Evolutionary conservation across 2,329 filamentous ascomycete genomes (phyloP).

Genomic region (Tolypocladium paradoxum): DNA sequence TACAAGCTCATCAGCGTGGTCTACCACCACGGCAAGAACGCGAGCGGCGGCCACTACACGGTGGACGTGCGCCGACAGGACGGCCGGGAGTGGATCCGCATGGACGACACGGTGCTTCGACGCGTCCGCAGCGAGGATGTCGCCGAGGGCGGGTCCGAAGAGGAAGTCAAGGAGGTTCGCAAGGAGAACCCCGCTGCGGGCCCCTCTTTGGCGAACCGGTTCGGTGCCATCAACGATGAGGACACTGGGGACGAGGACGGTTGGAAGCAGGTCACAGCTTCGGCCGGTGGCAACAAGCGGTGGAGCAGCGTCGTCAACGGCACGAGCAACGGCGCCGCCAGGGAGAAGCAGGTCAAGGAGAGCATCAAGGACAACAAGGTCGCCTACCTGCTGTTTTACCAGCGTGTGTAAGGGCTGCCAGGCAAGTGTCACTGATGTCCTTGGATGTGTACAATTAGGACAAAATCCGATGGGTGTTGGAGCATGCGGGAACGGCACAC

Average conservation of each 20-base stretch:
- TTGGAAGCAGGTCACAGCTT: constrained; percentile 70
- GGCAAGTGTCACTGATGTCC: neutral
- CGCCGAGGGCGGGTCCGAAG: constrained; percentile 72
- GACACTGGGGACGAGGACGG: constrained; percentile 56
- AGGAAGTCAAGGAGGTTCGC: constrained; percentile 51
- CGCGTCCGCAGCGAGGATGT: constrained; percentile 82
- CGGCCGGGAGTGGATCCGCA: constrained; percentile 87
- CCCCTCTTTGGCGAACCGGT: constrained; percentile 55
- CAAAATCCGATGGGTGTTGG: neutral
- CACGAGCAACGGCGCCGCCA: constrained; percentile 40
- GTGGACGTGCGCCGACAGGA: constrained; percentile 95
- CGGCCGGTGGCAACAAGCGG: constrained; percentile 54
- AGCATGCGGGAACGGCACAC: neutral
- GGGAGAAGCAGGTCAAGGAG: constrained; percentile 48
- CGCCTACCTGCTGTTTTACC: constrained; percentile 92
- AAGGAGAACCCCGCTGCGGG: constrained; percentile 16
- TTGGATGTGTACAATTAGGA: neutral
- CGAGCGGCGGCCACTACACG: constrained; percentile 92
- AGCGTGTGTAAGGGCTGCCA: constrained; percentile 47
- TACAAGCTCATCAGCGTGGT: constrained; percentile 85
- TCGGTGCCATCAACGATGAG: constrained; percentile 57
- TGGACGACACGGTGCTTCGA: constrained; percentile 87
- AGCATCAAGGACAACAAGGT: constrained; percentile 87
- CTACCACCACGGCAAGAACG: constrained; percentile 96
- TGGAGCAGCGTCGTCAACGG: constrained; percentile 64